Base-by-base conservation (phyloP, 2,329 filamentous ascomycete genomes). In the Whalleya microplaca region DNA sequence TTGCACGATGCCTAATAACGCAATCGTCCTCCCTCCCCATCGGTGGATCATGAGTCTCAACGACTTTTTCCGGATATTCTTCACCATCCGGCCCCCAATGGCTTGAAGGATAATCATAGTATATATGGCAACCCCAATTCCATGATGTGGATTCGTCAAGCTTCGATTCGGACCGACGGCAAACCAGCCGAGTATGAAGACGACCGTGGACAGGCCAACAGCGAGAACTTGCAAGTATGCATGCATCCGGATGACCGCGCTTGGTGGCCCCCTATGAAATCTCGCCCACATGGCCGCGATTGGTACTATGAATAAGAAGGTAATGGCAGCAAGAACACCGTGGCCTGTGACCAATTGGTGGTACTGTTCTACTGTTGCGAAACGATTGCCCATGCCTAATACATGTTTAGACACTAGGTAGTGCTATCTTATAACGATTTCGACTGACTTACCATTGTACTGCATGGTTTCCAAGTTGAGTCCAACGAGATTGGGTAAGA, bases 1-100 rank as follows among this genome's bases (percentile, higher is more conserved):
- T 71, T 99, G 95, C 2, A 88, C 83, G 63, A 98, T 87, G 0
- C 91, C 95, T 3, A 99, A 79, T 18, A 98, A 75, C 2, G 90
- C 89, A 66, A 94, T 85, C 0, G 84, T 77, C 55, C 93, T 82
- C 18, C 95, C 95, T 18, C 90, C 76, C 92, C 95, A 97, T 70
- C 93, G 90, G 75, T 99, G 95, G 42, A 98, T 73, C 81, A 90
- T 80, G 40, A 80, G 73, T 19, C 83, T 76, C 14, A 83, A 68
- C 18, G 80, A 81, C 48, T 77, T 79, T 29, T 77, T 75, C 41
- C 73, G 74, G 49, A 84, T 80, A 54, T 80, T 75, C 53, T 75
- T 77, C 41, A 92, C 83, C 41, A 90, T 75, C 50, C 84, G 82
- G 2, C 90, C 90, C 23, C 86, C 87, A 2, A 93, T 68, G 16